These are phyloP conservation scores for Dictyostelium citrinum DNA, from an alignment of 78 protist species.

Conservation along the genomic window DNA sequence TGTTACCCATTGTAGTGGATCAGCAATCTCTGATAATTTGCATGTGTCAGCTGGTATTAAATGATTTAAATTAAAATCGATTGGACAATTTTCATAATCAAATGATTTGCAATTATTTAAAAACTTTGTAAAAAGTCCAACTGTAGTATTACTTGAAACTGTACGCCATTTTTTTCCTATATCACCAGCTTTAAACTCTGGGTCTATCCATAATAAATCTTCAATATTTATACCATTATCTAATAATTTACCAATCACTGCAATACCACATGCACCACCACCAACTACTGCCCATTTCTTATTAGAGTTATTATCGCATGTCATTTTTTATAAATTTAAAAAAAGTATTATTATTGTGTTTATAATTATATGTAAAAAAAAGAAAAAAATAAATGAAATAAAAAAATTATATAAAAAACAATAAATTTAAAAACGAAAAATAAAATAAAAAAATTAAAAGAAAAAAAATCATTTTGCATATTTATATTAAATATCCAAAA, in stretches of 20 bases:
- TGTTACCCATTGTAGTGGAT: neutral
- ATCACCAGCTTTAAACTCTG: neutral
- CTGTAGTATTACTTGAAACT: slow-evolving; percentile 1
- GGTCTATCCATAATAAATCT: neutral
- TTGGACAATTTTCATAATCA: neutral
- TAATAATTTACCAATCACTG: neutral
- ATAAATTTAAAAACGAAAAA: neutral
- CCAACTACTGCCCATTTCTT: neutral
- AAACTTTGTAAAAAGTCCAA: neutral
- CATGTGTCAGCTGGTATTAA: neutral
- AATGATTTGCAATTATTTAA: neutral
- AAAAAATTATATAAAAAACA: neutral
- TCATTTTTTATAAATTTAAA: too few species aligned
- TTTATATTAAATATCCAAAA: neutral
- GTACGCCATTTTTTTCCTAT: neutral
- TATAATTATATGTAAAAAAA: too few species aligned
- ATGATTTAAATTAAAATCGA: neutral
- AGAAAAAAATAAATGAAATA: neutral
- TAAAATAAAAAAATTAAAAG: neutral
- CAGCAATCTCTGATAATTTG: neutral
- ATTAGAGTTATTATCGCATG: neutral
- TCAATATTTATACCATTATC: neutral
- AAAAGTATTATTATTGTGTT: too few species aligned
- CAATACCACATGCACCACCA: neutral
- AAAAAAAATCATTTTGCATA: neutral